phyloP scores from a whole-genome alignment of 108 stramenopile genomes.

The Pseudonitzschia multistriata region DNA sequence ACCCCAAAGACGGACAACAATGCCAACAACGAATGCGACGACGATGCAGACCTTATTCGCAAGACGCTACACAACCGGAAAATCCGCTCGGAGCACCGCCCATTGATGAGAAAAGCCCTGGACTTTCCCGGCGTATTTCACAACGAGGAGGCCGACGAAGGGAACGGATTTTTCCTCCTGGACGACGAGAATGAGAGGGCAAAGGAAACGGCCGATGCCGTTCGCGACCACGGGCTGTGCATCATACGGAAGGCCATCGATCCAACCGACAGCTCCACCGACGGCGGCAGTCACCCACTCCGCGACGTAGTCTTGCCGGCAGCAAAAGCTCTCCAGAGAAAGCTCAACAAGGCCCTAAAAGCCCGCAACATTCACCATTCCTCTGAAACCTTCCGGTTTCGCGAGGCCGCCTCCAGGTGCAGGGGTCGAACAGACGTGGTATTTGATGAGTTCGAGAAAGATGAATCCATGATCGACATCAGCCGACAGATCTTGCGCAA shows the following conservation, averaged over 20 bases:
- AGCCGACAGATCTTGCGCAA: slow-evolving; percentile 18
- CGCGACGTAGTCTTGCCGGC: slow-evolving; percentile 1
- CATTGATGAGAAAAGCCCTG: background rate
- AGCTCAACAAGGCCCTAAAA: background rate
- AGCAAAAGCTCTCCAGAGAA: slow-evolving; percentile 1
- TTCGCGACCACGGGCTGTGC: slow-evolving; percentile 6
- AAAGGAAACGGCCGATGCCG: slow-evolving; percentile 1
- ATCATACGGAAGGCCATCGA: slow-evolving; percentile 2
- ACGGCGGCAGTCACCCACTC: background rate
- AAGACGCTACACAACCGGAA: background rate
- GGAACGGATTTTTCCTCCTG: background rate
- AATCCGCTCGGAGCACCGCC: background rate
- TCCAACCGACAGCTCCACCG: too few species aligned
- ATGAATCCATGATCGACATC: background rate
- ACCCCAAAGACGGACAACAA: too few species aligned
- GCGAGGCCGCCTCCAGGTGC: slow-evolving; percentile 54
- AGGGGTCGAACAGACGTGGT: slow-evolving; percentile 49
- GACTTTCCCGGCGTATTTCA: slow-evolving; percentile 6
- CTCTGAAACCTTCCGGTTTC: slow-evolving; percentile 30
- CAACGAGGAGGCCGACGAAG: background rate
- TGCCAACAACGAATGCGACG: background rate
- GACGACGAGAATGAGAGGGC: background rate
- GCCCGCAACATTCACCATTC: slow-evolving; percentile 12
- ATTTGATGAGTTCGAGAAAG: slow-evolving; percentile 17
- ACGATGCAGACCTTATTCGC: background rate